Evolutionary conservation across 306 rosid species (phyloP).

Genomic region (Alnus rubra): DNA sequence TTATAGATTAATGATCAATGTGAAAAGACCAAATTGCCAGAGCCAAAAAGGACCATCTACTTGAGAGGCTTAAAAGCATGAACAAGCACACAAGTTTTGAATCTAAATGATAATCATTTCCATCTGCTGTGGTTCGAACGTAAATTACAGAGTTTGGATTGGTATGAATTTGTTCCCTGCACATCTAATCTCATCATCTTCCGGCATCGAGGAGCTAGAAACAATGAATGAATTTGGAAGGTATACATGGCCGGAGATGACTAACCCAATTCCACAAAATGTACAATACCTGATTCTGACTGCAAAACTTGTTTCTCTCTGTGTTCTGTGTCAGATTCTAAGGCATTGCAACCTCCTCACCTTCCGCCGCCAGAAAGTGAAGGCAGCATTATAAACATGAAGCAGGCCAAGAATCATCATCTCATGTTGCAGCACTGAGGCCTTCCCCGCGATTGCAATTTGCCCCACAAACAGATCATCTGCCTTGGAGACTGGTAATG

Average conservation of each 20-base stretch:
- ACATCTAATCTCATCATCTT: background rate
- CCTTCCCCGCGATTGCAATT: constrained; percentile 41
- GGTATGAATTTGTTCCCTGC: background rate
- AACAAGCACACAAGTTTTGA: background rate
- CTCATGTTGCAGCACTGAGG: constrained; percentile 91
- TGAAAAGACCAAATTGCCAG: background rate
- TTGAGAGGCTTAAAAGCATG: background rate
- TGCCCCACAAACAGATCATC: constrained; percentile 82
- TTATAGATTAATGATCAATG: background rate
- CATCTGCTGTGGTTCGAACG: background rate
- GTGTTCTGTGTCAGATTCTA: constrained; percentile 26
- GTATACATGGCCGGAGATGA: constrained; percentile 35
- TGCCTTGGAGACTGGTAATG: constrained; percentile 96
- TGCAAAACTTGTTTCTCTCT: constrained; percentile 51
- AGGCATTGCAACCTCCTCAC: no score
- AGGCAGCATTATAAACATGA: no score
- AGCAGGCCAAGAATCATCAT: constrained; percentile 26
- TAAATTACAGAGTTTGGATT: constrained; percentile 6
- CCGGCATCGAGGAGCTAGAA: background rate
- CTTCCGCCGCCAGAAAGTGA: no score
- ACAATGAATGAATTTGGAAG: constrained; percentile 29
- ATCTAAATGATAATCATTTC: constrained; percentile 1
- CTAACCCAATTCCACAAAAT: constrained; percentile 42
- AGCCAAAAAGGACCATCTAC: background rate
- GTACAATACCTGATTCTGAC: constrained; percentile 43